Conservation (phyloP, 1,139 yeast species). For the Taphrina sp. region DNA sequence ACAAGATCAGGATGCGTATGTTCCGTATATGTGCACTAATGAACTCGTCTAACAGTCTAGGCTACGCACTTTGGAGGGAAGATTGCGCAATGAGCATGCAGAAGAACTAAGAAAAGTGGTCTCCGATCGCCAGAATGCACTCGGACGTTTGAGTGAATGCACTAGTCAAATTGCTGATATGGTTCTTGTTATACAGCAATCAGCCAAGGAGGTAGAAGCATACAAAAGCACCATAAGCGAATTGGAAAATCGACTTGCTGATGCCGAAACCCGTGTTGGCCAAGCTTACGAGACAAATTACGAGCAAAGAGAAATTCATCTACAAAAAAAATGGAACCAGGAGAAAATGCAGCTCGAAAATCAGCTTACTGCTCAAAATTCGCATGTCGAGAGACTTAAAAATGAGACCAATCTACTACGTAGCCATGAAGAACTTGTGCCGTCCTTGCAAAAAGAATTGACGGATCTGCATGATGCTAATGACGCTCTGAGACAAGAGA, state of each 20-base stretch:
- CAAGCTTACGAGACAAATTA: not conserved
- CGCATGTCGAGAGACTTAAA: not conserved
- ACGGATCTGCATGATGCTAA: not conserved
- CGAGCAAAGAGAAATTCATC: not conserved
- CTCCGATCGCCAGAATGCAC: too few relatives aligned
- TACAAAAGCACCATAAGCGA: not conserved
- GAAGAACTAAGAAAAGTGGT: too few relatives aligned
- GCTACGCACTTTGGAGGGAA: too few relatives aligned
- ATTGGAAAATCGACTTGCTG: not conserved
- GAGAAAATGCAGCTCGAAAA: conserved; percentile 7
- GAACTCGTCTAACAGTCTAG: too few relatives aligned
- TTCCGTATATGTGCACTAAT: too few relatives aligned
- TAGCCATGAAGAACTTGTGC: not conserved
- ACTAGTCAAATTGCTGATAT: not conserved
- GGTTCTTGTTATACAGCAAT: too few relatives aligned
- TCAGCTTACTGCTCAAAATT: not conserved
- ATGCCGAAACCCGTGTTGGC: too few relatives aligned
- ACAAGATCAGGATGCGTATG: too few relatives aligned
- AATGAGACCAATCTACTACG: not conserved
- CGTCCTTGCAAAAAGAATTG: not conserved
- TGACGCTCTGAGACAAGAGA: not conserved
- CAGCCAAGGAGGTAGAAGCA: not conserved
- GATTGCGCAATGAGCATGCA: too few relatives aligned
- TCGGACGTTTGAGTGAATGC: not conserved
- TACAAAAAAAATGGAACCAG: not conserved